Base-by-base conservation (phyloP, 2,329 filamentous ascomycete species). In the Grosmannia serpens region DNA sequence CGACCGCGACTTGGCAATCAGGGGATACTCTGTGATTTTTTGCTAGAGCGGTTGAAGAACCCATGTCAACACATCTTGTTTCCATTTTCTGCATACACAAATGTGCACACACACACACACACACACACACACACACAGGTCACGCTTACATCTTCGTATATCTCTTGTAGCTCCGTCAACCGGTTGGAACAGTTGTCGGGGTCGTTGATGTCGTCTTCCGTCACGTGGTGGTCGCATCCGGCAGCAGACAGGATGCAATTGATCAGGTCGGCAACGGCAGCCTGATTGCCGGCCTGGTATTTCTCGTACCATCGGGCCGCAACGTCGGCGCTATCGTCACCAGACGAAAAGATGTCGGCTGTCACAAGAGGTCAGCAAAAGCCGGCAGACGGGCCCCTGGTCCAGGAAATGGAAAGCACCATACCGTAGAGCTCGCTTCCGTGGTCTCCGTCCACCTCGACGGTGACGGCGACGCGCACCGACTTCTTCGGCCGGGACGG, bases 11-110 rank as follows among this genome's bases (percentile, higher is more conserved):
- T 86, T 91, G 20, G 90, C 88, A 60, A 95, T 88, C 51, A 99
- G 81, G 46, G 94, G 94, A 67, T 99, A 99, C 54, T 97, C 94
- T 35, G 88, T 87, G 55, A 92, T 86, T 69, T 88, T 84, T 78
- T 87, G 81, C 76, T 86, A 41, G 4, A 20, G n/a, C 9, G 20
- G 20, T 2, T 4, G 11, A 4, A 26, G 3, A 7, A 20, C 3
- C 24, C 13, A 2, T 27, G 53, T 44, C 54, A 55, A 38, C 41
- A 33, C n/a, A 20, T 50, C n/a, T 10, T 33, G 17, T 20, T 17
- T n/a, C 4, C 7, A n/a, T 10, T 10, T 5, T 10, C 31, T 33
- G 31, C 31, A 33, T 33, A 33, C n/a, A n/a, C n/a, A n/a, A n/a
- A n/a, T n/a, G n/a, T 9, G 20, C 41, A 41, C 38, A 41, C 38